These are phyloP conservation scores for Guadua angustifolia DNA, from an alignment of 176 grass and related monocot genomes.

Conservation along the genomic window DNA sequence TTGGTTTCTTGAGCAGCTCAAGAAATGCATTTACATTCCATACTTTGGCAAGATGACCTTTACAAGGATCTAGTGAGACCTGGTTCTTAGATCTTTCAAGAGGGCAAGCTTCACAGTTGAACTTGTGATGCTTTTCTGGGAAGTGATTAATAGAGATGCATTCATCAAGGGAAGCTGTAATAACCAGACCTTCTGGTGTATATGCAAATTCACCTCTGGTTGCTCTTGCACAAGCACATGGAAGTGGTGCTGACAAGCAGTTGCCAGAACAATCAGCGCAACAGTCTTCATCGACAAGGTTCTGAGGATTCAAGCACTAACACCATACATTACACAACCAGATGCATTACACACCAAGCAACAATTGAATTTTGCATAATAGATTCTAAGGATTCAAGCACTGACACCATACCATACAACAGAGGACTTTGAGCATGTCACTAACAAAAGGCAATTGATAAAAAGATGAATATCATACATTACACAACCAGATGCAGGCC, in stretches of 20 bases:
- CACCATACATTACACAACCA: too few species aligned
- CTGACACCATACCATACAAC: too few species aligned
- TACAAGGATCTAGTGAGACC: slow-evolving; percentile 51
- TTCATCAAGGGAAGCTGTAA: slow-evolving; percentile 64
- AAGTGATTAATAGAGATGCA: slow-evolving; percentile 52
- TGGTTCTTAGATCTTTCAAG: slow-evolving; percentile 60
- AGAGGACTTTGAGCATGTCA: too few species aligned
- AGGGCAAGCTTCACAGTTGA: slow-evolving; percentile 66
- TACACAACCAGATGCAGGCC: too few species aligned
- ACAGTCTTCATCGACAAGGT: slow-evolving; percentile 65
- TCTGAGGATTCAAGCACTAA: too few species aligned
- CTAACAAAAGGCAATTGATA: too few species aligned
- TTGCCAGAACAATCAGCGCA: slow-evolving; percentile 72
- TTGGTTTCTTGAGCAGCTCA: too few species aligned
- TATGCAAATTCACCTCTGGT: slow-evolving; percentile 66
- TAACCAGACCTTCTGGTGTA: slow-evolving; percentile 66
- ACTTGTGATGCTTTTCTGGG: slow-evolving; percentile 52
- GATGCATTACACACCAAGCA: too few species aligned
- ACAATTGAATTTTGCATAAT: slow-evolving; percentile 36
- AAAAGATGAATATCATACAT: too few species aligned
- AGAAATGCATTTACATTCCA: too few species aligned
- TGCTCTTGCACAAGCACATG: slow-evolving; percentile 73
- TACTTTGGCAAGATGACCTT: slow-evolving; percentile 71
- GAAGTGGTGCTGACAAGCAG: slow-evolving; percentile 60
- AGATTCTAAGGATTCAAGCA: slow-evolving; percentile 1